phyloP scores from a whole-genome alignment of 2,329 filamentous ascomycete species.

The Coleophoma crateriformis region DNA sequence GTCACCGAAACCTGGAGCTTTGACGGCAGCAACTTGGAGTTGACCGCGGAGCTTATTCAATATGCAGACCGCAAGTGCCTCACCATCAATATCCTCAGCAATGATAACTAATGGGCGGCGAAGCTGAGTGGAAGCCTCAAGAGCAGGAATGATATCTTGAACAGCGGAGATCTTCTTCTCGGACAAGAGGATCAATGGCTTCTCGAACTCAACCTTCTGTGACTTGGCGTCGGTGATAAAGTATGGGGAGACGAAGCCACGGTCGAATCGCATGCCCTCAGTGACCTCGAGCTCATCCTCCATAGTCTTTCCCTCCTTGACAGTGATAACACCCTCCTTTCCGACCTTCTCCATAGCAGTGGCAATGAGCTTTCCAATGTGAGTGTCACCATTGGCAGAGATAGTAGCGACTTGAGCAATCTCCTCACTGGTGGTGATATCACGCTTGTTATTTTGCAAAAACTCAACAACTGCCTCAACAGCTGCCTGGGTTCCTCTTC shows the following conservation, averaged over 20 bases:
- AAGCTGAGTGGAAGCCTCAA: conserved; percentile 93
- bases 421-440: conserved; percentile 96
- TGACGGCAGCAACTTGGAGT: conserved; percentile 96
- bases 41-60: conserved; percentile 99
- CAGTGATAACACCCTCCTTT: conserved; percentile 99
- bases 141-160: conserved; percentile 96
- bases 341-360: conserved; percentile 99
- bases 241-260: conserved; percentile 96
- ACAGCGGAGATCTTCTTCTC: conserved; percentile 99
- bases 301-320: conserved; percentile 99
- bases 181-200: conserved; percentile 94
- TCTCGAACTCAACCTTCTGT: conserved; percentile 99
- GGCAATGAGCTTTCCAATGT: conserved; percentile 93
- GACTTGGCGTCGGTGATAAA: conserved; percentile 99
- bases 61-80: conserved; percentile 97
- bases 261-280: conserved; percentile 99
- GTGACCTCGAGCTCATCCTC: conserved; percentile 97
- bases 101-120: conserved; percentile 97
- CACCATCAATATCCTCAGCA: conserved; percentile 97
- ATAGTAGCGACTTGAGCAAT: conserved; percentile 98
- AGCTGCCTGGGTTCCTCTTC: conserved; percentile 92
- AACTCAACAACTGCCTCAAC: conserved; percentile 93
- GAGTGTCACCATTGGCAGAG: conserved; percentile 91
- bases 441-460: conserved; percentile 91
- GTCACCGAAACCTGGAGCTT: conserved; percentile 98